phyloP scores from a whole-genome alignment of 441 rosid genomes.

The Cnidoscolus chayamansa region DNA sequence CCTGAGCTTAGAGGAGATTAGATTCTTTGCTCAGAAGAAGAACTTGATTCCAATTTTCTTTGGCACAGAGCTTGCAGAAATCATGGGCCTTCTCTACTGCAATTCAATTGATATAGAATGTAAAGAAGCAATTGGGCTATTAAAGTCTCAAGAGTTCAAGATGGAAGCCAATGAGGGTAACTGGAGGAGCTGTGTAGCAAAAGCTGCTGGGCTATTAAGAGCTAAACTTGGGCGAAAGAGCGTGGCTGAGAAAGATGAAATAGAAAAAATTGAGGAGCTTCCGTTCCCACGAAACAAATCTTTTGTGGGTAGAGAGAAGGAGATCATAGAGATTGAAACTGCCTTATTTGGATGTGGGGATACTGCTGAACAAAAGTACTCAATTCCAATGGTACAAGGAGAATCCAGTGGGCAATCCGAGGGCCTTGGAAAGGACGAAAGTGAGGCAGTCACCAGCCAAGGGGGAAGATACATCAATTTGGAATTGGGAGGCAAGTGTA shows the following conservation, averaged over 20 bases:
- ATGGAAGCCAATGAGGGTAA: conserved; percentile 70
- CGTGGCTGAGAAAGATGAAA: conserved; percentile 44
- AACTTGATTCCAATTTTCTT: conserved; percentile 79
- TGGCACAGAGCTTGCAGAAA: conserved; percentile 58
- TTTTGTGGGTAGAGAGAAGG: conserved; percentile 80
- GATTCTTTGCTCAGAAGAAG: conserved; percentile 88
- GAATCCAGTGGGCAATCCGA: conserved; percentile 79
- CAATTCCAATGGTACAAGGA: conserved; percentile 44
- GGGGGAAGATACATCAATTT: conserved; percentile 61
- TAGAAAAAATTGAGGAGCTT: conserved; percentile 58
- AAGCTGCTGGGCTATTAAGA: conserved; percentile 49
- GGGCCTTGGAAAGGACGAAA: conserved; percentile 75
- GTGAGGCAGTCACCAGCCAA: conserved; percentile 40
- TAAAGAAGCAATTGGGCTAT: conserved; percentile 72
- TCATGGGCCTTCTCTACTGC: conserved; percentile 53
- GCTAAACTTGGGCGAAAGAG: conserved; percentile 82
- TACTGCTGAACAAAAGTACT: conserved; percentile 40
- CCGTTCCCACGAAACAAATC: conserved; percentile 64
- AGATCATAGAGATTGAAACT: conserved; percentile 64
- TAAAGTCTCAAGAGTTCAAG: conserved; percentile 72
- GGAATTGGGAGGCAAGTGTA: conserved; percentile 61
- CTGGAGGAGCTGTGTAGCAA: conserved; percentile 75
- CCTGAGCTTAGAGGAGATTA: conserved; percentile 73
- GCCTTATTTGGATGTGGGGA: conserved; percentile 66
- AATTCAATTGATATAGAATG: conserved; percentile 65